These are phyloP conservation scores for Serendipita indica DNA, from an alignment of 768 basidiomycete species.

Conservation along the genomic window DNA sequence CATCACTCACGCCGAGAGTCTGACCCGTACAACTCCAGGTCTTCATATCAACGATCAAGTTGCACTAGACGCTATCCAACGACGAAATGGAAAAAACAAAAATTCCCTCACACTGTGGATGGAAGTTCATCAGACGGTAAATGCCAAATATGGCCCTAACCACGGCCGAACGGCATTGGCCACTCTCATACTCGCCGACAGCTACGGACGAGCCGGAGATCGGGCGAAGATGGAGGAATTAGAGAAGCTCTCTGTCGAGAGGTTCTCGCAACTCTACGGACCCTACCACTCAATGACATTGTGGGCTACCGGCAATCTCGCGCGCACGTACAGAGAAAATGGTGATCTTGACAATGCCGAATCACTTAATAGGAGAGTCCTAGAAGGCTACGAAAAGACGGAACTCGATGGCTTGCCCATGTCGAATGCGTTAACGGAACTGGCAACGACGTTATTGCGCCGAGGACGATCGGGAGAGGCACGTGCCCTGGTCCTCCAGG, in stretches of 20 bases:
- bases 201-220: neutral
- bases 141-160: neutral
- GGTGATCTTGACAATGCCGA: neutral
- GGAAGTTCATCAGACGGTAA: neutral
- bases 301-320: neutral
- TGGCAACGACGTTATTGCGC: neutral
- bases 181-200: neutral
- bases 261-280: neutral
- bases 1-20: neutral
- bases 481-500: neutral
- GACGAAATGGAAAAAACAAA: too few species aligned
- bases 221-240: neutral
- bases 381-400: neutral
- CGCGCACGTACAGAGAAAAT: neutral
- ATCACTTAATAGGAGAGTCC: neutral
- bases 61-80: neutral
- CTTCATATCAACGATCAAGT: neutral
- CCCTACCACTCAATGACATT: neutral
- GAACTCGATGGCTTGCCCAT: neutral
- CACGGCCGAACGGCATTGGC: neutral
- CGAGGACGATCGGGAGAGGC: neutral
- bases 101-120: neutral
- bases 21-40: neutral
- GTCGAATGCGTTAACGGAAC: neutral
- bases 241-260: neutral